These are phyloP conservation scores for Agapanthus africanus DNA, from an alignment of 106 monocot species.

Conservation along the genomic window DNA sequence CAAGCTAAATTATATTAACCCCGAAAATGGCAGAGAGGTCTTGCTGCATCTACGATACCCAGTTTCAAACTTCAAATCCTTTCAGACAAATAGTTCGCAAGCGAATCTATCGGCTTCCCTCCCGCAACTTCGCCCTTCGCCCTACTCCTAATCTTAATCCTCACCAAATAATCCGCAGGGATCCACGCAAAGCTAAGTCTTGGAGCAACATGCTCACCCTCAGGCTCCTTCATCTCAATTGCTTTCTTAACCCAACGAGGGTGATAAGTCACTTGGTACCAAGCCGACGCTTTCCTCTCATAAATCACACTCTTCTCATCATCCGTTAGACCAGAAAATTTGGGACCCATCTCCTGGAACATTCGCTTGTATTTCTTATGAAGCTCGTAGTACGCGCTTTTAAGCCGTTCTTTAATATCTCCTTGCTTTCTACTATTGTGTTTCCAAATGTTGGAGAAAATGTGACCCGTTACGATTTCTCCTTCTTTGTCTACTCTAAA, in stretches of 20 bases:
- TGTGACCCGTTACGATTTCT: conserved; percentile 76
- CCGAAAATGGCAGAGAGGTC: conserved; percentile 55
- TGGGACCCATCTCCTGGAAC: conserved; percentile 34
- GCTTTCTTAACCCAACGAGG: conserved; percentile 55
- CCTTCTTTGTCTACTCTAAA: conserved; percentile 61
- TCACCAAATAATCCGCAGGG: conserved; percentile 63
- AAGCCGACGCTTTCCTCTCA: conserved; percentile 77
- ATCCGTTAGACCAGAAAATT: conserved; percentile 32
- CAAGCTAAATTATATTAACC: too few relatives aligned
- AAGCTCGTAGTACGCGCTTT: conserved; percentile 56
- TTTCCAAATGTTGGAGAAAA: conserved; percentile 39
- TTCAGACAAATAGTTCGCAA: conserved; percentile 42
- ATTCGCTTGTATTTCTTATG: conserved; percentile 46
- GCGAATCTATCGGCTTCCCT: conserved; percentile 36
- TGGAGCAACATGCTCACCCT: conserved; percentile 26
- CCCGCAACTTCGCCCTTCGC: conserved; percentile 4
- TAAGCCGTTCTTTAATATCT: conserved; percentile 72
- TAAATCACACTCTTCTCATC: conserved; percentile 41
- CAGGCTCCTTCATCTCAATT: conserved; percentile 26
- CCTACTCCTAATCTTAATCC: conserved; percentile 47
- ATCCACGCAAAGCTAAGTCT: conserved; percentile 93
- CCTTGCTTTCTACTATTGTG: conserved; percentile 65
- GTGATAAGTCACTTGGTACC: conserved; percentile 95
- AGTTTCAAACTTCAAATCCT: conserved; percentile 18
- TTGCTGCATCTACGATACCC: conserved; percentile 23